Percentiles rank a stretch among this genome's conserved stretches.
Conservation (phyloP, 371 early-diverging fungal species). For the Synchytrium microbalum region DNA sequence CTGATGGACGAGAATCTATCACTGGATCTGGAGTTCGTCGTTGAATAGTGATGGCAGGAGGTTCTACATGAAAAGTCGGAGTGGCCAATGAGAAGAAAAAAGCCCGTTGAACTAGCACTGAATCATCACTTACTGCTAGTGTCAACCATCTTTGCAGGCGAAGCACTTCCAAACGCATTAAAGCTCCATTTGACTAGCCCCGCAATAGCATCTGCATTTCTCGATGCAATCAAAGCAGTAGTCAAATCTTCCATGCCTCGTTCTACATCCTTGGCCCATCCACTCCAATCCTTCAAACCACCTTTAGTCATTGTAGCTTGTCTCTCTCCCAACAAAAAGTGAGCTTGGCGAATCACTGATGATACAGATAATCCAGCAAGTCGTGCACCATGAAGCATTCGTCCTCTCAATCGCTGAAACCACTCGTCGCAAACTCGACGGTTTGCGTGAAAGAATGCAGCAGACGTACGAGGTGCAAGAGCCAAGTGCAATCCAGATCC, state of each 20-base stretch:
- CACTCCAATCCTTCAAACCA: not conserved
- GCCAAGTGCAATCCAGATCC: constrained; percentile 55
- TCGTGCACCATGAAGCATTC: constrained; percentile 13
- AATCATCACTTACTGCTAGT: too few relatives aligned
- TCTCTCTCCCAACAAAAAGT: not conserved
- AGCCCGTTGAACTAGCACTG: too few relatives aligned
- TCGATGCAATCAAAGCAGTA: not conserved
- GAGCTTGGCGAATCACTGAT: constrained; percentile 6
- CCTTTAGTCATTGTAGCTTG: not conserved
- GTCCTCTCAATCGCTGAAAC: constrained; percentile 54
- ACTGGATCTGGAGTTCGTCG: not conserved
- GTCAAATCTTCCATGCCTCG: not conserved
- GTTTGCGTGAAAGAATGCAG: constrained; percentile 66
- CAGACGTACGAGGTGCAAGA: constrained; percentile 53
- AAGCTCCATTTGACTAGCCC: constrained; percentile 11
- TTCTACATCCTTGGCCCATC: not conserved
- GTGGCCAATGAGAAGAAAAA: not conserved
- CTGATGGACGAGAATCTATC: not conserved
- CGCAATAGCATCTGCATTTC: constrained; percentile 15
- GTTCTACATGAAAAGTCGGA: not conserved
- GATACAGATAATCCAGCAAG: not conserved
- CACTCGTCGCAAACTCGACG: constrained; percentile 67
- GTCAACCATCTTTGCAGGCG: not conserved
- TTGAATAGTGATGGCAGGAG: not conserved
- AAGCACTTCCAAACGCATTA: constrained; percentile 1